phyloP scores from a whole-genome alignment of 2,329 filamentous ascomycete genomes.

The Orbilia javanica region DNA sequence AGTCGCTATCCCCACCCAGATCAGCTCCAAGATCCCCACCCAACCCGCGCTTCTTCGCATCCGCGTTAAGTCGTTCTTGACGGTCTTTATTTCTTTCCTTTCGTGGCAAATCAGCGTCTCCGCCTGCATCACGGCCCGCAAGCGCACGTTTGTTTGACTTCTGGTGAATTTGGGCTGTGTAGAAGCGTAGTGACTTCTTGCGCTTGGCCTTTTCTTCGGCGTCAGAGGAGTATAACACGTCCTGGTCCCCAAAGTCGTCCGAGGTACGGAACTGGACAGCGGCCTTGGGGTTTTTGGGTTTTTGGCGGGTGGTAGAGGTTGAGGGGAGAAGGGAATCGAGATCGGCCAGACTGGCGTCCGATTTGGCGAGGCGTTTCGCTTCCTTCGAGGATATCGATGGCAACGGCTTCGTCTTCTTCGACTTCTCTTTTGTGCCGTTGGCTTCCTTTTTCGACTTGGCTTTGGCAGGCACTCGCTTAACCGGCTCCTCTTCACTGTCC shows the following conservation, averaged over 20 bases:
- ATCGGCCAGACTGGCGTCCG: constrained; percentile 43
- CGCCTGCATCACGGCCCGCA: constrained; percentile 79
- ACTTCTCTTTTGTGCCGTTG: constrained; percentile 69
- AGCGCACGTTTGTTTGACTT: constrained; percentile 87
- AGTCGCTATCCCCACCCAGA: constrained; percentile 69
- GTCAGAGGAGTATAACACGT: constrained; percentile 79
- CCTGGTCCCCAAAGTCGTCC: constrained; percentile 95
- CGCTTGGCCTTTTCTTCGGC: constrained; percentile 87
- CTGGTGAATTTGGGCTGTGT: constrained; percentile 96
- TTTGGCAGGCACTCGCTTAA: background rate
- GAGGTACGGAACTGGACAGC: constrained; percentile 68
- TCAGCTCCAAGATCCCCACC: constrained; percentile 73
- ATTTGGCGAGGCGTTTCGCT: constrained; percentile 46
- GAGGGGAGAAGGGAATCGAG: constrained; percentile 46
- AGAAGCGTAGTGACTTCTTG: constrained; percentile 95
- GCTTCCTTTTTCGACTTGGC: constrained; percentile 34
- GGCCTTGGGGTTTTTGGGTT: constrained; percentile 60
- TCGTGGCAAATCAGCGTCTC: constrained; percentile 86
- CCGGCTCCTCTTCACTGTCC: constrained; percentile 59
- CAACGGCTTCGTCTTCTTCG: constrained; percentile 68
- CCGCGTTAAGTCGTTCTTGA: constrained; percentile 85
- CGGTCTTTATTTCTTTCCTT: constrained; percentile 88
- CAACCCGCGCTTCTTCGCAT: constrained; percentile 79
- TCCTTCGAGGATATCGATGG: constrained; percentile 65
- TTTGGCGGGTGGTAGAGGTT: constrained; percentile 21